Percentiles rank a stretch among this genome's conserved stretches.
Conservation (phyloP, 1,139 yeast genomes). For the Schwanniomyces etchellsii region DNA sequence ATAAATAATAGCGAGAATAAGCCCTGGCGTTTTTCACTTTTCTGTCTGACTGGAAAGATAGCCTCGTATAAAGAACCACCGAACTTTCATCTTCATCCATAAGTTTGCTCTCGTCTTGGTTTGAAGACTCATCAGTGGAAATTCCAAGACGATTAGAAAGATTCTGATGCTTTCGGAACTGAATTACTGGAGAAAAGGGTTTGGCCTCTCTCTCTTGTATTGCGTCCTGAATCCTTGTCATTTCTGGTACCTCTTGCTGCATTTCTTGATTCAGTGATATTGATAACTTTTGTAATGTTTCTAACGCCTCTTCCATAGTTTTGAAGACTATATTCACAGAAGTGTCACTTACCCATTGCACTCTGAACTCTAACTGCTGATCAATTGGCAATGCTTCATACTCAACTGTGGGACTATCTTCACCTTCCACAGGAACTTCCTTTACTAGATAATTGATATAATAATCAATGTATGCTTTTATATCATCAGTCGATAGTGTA, state of each 20-base stretch:
- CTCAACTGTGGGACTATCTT: slow-evolving; percentile 13
- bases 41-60: slow-evolving; percentile 48
- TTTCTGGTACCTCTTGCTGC: slow-evolving; percentile 2
- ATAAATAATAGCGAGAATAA: slow-evolving; percentile 59
- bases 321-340: slow-evolving; percentile 51
- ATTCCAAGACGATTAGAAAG: slow-evolving; percentile 28
- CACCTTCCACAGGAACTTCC: slow-evolving; percentile 13
- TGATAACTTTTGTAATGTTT: slow-evolving; percentile 31
- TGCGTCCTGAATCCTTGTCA: slow-evolving; percentile 3
- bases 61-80: slow-evolving; percentile 40
- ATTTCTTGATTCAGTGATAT: slow-evolving; percentile 10
- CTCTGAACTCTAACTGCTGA: slow-evolving; percentile 31
- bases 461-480: slow-evolving; percentile 49
- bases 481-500: slow-evolving; percentile 57
- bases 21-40: slow-evolving; percentile 56
- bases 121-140: slow-evolving; percentile 8
- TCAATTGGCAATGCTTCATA: slow-evolving; percentile 24
- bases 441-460: slow-evolving; percentile 33
- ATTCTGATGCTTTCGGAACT: slow-evolving; percentile 29
- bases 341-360: slow-evolving; percentile 71
- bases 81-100: slow-evolving; percentile 43
- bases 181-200: slow-evolving; percentile 32
- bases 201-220: slow-evolving; percentile 32
- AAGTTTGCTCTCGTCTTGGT: slow-evolving; percentile 9
- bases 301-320: slow-evolving; percentile 35